Evolutionary conservation across 208 protist genomes (phyloP), one percentile per base, ranked within the genome.

Genomic region (Crithidia expoeki): DNA sequence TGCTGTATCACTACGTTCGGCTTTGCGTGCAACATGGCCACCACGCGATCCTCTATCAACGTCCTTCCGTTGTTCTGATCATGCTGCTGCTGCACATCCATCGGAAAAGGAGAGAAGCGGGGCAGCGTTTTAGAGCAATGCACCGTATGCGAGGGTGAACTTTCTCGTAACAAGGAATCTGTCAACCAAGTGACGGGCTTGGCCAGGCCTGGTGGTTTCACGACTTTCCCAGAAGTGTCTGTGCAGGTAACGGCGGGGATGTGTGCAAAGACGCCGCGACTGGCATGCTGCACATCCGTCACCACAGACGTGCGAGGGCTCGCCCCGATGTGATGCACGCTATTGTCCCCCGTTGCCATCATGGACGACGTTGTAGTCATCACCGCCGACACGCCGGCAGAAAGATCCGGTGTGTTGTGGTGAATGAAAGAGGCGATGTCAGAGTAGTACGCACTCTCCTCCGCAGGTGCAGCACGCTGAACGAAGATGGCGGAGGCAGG

Each of bases 361-460:
- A 21, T n/a, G n/a, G n/a, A n/a, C n/a, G n/a, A n/a, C n/a, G n/a
- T n/a, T n/a, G n/a, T n/a, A n/a, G n/a, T n/a, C n/a, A n/a, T n/a
- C n/a, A n/a, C n/a, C n/a, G n/a, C n/a, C n/a, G n/a, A n/a, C n/a
- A n/a, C n/a, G n/a, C n/a, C 38, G 17, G 61, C 52, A 4, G 34
- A 30, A 6, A 25, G 27, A 11, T 53, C 16, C 2, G n/a, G n/a
- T n/a, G 32, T 55, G 28, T 76, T 53, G 6, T 56, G 32, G 4
- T 66, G 56, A n/a, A 71, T 51, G 25, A 71, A 76, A 4, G 71
- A 76, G 33, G 60, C 71, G 11, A 76, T 70, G 44, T 76, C 71
- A 4, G 71, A 76, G 71, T 76, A 76, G 63, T 76, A 71, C 16
- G 64, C 28, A 40, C 71, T 76, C 28, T 70, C 71, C 55, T 71